phyloP scores from a whole-genome alignment of 306 rosid species.

The Glycine latifolia region DNA sequence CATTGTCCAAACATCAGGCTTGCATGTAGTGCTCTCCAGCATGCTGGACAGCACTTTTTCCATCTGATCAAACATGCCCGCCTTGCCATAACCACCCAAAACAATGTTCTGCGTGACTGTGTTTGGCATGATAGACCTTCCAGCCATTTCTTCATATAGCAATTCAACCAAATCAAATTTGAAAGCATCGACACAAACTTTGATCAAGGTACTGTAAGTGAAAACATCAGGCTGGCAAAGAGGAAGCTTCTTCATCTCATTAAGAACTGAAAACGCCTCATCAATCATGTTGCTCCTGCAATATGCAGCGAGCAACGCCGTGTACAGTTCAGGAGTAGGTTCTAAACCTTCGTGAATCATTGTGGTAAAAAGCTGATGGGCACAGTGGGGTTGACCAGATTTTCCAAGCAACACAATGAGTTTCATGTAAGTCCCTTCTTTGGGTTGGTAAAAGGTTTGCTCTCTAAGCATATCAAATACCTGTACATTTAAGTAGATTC shows the following conservation, averaged over 20 bases:
- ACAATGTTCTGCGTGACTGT: constrained; percentile 95
- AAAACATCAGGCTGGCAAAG: constrained; percentile 92
- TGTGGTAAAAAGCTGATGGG: constrained; percentile 71
- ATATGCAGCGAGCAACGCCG: constrained; percentile 83
- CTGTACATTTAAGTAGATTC: constrained; percentile 52
- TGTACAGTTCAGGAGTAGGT: constrained; percentile 82
- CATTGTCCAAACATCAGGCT: constrained; percentile 99
- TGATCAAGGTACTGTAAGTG: constrained; percentile 84
- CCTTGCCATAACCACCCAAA: constrained; percentile 91
- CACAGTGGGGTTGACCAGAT: constrained; percentile 79
- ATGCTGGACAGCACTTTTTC: constrained; percentile 83
- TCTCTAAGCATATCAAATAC: constrained; percentile 90
- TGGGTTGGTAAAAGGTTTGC: constrained; percentile 89
- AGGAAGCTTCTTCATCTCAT: constrained; percentile 86
- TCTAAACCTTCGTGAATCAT: constrained; percentile 84
- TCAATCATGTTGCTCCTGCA: constrained; percentile 79
- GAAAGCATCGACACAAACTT: constrained; percentile 77
- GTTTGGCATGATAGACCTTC: constrained; percentile 68
- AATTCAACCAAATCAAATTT: constrained; percentile 78
- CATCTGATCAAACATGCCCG: constrained; percentile 88
- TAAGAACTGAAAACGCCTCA: constrained; percentile 70
- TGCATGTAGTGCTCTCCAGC: constrained; percentile 81
- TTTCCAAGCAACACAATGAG: constrained; percentile 88
- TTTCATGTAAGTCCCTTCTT: constrained; percentile 96
- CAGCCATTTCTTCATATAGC: constrained; percentile 79